Evolutionary conservation across 1,284 basidiomycete species (phyloP).

Genomic region (Malassezia vespertilionis): DNA sequence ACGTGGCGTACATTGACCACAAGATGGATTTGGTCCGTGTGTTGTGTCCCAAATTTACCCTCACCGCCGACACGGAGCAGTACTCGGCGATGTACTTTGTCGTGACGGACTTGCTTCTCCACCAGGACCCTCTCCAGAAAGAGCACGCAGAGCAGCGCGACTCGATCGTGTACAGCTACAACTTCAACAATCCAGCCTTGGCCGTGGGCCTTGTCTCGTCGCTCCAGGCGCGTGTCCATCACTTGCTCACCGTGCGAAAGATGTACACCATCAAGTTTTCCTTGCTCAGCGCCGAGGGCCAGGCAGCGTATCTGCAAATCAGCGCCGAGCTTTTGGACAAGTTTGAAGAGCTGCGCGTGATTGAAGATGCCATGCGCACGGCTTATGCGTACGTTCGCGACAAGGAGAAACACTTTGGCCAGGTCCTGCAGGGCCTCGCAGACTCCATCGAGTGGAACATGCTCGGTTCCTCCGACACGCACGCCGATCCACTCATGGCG

Average conservation of each 20-base stretch:
- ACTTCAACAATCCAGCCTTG: constrained; percentile 67
- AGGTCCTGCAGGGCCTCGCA: constrained; percentile 69
- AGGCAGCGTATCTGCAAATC: constrained; percentile 55
- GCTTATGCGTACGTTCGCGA: constrained; percentile 57
- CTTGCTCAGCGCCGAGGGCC: constrained; percentile 53
- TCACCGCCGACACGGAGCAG: constrained; percentile 75
- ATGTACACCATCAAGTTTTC: constrained; percentile 46
- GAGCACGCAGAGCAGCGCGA: constrained; percentile 51
- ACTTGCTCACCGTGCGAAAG: constrained; percentile 36
- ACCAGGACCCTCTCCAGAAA: constrained; percentile 63
- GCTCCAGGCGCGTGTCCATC: constrained; percentile 65
- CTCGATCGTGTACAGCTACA: constrained; percentile 75
- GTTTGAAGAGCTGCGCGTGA: constrained; percentile 61
- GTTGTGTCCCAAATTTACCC: constrained; percentile 62
- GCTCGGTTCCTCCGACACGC: constrained; percentile 57
- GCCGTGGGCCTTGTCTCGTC: constrained; percentile 62
- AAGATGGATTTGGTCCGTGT: constrained; percentile 75
- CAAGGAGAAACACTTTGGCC: constrained; percentile 65
- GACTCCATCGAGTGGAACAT: constrained; percentile 88
- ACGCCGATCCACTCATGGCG: constrained; percentile 56
- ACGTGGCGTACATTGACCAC: constrained; percentile 61
- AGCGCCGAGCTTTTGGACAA: constrained; percentile 66
- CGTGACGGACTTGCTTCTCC: constrained; percentile 69
- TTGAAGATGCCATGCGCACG: constrained; percentile 78
- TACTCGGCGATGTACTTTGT: constrained; percentile 79